A percentile compares a stretch with the other conserved stretches of the same genome.
Conservation (phyloP, 768 basidiomycete species). For the Termitomyces heimii region DNA sequence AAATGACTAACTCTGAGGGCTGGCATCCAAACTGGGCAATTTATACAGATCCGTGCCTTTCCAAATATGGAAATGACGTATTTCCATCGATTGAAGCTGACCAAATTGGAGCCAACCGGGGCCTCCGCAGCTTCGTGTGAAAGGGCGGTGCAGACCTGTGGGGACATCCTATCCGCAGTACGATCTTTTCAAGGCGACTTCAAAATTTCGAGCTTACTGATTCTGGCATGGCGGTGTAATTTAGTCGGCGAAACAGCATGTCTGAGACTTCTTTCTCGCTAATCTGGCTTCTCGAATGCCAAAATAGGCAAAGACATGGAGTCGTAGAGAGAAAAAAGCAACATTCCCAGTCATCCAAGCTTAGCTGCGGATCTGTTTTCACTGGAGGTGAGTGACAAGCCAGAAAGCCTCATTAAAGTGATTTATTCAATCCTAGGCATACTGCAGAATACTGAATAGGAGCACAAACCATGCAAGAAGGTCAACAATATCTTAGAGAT, state of each 20-base stretch:
- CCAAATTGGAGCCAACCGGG: conserved; percentile 1
- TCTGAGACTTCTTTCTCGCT: no score
- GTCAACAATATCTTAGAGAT: no score
- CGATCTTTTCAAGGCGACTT: neutral
- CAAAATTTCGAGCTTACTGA: neutral
- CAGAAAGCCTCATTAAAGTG: no score
- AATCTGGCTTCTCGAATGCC: no score
- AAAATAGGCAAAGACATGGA: no score
- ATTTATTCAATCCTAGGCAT: no score
- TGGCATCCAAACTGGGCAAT: conserved; percentile 2
- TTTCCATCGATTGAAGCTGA: neutral
- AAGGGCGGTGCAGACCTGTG: conserved; percentile 2
- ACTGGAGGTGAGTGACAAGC: no score
- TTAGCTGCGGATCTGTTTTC: no score
- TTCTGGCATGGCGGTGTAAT: neutral
- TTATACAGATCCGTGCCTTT: neutral
- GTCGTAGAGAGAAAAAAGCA: no score
- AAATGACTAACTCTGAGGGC: neutral
- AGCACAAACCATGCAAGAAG: no score
- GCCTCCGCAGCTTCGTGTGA: conserved; percentile 1
- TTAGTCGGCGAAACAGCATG: neutral
- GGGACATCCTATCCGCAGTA: neutral
- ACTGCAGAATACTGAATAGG: no score
- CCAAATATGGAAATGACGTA: conserved; percentile 9
- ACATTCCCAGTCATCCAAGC: no score